Evolutionary conservation across 164 flowering plant genomes (phyloP), one percentile per base, ranked within the genome.

Genomic region (Stephania cephalantha): DNA sequence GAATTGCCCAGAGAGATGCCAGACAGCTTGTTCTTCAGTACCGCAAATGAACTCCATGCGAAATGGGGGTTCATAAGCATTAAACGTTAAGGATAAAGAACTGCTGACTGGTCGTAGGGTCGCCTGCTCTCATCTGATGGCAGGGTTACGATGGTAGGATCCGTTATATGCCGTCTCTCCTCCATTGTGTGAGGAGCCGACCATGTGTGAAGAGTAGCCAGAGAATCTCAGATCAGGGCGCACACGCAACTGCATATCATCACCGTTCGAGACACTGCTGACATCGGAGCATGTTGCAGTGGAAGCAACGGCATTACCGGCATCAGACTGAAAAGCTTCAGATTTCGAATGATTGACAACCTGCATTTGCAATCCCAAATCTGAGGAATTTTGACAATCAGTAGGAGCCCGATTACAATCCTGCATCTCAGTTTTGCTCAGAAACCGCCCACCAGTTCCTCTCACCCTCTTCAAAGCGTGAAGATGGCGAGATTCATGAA

Each of bases 391-490:
- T 53, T 76, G 74, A 13, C 30, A 52, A 70, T 71, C 70, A 0
- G 73, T 29, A 5, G 68, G 46, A 35, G 78, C 44, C 20, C 77
- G 75, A 7, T 83, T 25, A 61, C 55, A 7, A 9, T 85, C 81
- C 71, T 86, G 83, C 46, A 74, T 79, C 81, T 85, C 82, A 72
- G 89, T 89, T n/a, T 84, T 83, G 84, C 91, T 88, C 42, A 94
- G 85, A 77, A 94, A 94, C 29, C 98, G 94, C 31, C 98, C 98
- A 18, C 98, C 95, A 13, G 94, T 80, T 58, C 98, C 98, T 77
- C 98, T 86, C 12, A 86, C 90, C 80, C 95, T 80, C 75, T 87
- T 91, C 71, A 90, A n/a, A 5, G 98, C 98, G 78, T 94, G 98
- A 10, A 58, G 87, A 82, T 94, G 98, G 50, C 97, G 90, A 71